Percentiles rank a stretch among this genome's conserved stretches.
These are phyloP conservation scores for Tricladium varicosporioides DNA, from an alignment of 2,329 filamentous ascomycete species.

Conservation along the genomic window DNA sequence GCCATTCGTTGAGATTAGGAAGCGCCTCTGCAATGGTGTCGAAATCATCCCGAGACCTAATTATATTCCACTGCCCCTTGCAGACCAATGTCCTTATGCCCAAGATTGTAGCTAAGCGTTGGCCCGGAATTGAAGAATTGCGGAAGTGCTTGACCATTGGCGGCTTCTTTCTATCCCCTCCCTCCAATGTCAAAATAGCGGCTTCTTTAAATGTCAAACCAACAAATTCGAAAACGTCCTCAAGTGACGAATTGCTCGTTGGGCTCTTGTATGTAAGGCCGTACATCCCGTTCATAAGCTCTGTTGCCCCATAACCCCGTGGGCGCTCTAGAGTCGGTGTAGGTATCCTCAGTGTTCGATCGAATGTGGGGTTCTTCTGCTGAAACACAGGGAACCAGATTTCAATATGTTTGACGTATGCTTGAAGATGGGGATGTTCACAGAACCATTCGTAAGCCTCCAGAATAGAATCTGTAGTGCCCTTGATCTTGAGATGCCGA, in stretches of 20 bases:
- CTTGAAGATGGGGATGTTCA: slow-evolving; percentile 54
- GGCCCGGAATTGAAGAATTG: not conserved
- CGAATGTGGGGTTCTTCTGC: slow-evolving; percentile 30
- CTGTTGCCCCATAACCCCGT: slow-evolving; percentile 35
- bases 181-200: slow-evolving; percentile 69
- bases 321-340: slow-evolving; percentile 11
- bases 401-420: slow-evolving; percentile 70
- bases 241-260: slow-evolving; percentile 65
- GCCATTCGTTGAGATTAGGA: slow-evolving; percentile 59
- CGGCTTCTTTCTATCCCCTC: slow-evolving; percentile 74
- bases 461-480: slow-evolving; percentile 60
- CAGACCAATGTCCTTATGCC: slow-evolving; percentile 67
- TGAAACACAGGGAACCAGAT: slow-evolving; percentile 74
- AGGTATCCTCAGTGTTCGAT: slow-evolving; percentile 28
- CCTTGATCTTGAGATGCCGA: slow-evolving; percentile 73
- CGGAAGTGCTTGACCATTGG: slow-evolving; percentile 61
- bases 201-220: slow-evolving; percentile 53
- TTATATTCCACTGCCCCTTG: slow-evolving; percentile 76
- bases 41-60: slow-evolving; percentile 63
- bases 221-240: slow-evolving; percentile 67
- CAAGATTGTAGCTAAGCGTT: slow-evolving; percentile 31
- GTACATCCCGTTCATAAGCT: slow-evolving; percentile 42
- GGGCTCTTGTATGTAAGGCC: slow-evolving; percentile 54
- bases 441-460: slow-evolving; percentile 61
- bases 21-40: slow-evolving; percentile 58